Percentiles rank a stretch among this genome's conserved stretches.
Conservation (phyloP, 192 early-diverging fungal species). For the Coemansia sp. region DNA sequence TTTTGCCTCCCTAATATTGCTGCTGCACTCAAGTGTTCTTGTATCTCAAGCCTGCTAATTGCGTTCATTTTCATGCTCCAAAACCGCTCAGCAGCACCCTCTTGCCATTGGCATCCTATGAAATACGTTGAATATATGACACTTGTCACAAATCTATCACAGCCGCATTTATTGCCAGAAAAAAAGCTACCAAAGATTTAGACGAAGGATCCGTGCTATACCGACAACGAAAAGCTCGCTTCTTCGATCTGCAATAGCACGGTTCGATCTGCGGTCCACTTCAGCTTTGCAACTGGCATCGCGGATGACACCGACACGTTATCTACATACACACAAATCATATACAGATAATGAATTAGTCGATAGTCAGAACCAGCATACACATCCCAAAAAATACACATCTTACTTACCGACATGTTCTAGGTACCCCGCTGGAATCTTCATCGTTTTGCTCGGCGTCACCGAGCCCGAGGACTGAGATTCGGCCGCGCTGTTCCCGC, state of each 20-base stretch:
- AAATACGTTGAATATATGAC: not conserved
- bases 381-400: no score
- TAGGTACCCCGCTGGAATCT: conserved; percentile 37
- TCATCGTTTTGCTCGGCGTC: conserved; percentile 37
- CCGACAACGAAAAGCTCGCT: conserved; percentile 44
- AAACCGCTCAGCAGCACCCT: not conserved
- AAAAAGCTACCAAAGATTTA: not conserved
- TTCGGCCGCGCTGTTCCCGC: conserved; percentile 1
- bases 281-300: conserved; percentile 23
- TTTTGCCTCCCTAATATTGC: not conserved
- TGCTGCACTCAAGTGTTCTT: not conserved
- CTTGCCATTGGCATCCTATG: not conserved
- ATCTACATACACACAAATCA: conserved; percentile 4
- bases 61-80: not conserved
- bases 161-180: not conserved
- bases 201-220: not conserved
- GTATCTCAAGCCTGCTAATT: not conserved
- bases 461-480: conserved; percentile 30
- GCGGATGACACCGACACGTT: conserved; percentile 15
- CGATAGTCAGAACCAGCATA: no score
- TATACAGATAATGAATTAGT: no score
- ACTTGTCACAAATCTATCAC: not conserved
- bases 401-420: not conserved
- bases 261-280: conserved; percentile 44
- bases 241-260: conserved; percentile 42